These are phyloP conservation scores for Xylaria sp. DNA, from an alignment of 2,329 filamentous ascomycete species.

Conservation along the genomic window DNA sequence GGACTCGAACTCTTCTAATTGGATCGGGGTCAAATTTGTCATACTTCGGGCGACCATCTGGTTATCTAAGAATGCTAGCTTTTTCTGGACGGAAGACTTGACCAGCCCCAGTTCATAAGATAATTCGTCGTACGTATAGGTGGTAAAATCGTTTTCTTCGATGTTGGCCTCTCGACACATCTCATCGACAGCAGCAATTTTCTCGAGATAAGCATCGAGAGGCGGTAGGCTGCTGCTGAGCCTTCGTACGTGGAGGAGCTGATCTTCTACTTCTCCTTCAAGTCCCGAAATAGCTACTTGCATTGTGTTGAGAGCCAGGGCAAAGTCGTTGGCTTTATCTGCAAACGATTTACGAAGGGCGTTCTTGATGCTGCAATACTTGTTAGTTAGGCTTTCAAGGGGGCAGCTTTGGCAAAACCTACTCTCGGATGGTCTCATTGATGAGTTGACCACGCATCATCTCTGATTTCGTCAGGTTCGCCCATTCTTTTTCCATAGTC, in stretches of 20 bases:
- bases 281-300: constrained; percentile 95
- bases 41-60: constrained; percentile 98
- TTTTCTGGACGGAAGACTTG: constrained; percentile 92
- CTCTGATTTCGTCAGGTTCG: constrained; percentile 81
- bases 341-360: constrained; percentile 91
- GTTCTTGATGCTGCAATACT: constrained; percentile 83
- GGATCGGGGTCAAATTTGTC: constrained; percentile 98
- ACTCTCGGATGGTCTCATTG: constrained; percentile 98
- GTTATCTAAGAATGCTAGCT: constrained; percentile 95
- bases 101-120: constrained; percentile 93
- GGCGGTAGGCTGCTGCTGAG: constrained; percentile 87
- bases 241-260: constrained; percentile 85
- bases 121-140: constrained; percentile 96
- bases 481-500: constrained; percentile 85
- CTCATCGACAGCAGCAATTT: constrained; percentile 85
- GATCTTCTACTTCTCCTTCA: constrained; percentile 96
- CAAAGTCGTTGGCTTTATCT: constrained; percentile 98
- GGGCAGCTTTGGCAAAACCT: constrained; percentile 49
- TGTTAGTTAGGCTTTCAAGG: constrained; percentile 17
- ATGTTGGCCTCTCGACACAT: constrained; percentile 98
- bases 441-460: constrained; percentile 91
- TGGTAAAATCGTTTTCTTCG: constrained; percentile 99
- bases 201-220: constrained; percentile 89
- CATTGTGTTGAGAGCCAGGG: constrained; percentile 92
- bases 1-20: constrained; percentile 97